Base-by-base conservation (phyloP, 2,329 filamentous ascomycete species). In the Colletotrichum sp. region DNA sequence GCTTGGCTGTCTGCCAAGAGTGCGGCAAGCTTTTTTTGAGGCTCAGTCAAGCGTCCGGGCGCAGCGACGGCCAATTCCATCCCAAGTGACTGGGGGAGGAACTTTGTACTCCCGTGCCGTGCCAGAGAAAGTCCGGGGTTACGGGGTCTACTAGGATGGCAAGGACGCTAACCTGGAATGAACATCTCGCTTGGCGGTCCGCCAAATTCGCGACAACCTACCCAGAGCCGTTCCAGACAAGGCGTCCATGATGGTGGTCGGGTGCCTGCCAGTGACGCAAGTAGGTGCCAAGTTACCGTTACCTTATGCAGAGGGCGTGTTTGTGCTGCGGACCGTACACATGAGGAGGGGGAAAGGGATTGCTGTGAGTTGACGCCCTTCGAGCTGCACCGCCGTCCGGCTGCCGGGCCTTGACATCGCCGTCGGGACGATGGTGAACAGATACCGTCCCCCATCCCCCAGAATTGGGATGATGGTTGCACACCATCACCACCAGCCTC, bases 1-100 rank as follows among this genome's bases (percentile, higher is more conserved):
- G 30, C 70, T 71, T 71, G 48, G 70, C 61, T 43, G 26, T 16
- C 32, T 71, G 68, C 60, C 68, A 70, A 70, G 68, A 32, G 56
- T 15, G 21, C 21, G 43, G 58, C 26, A 65, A 71, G 68, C 38
- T 56, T 55, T n/a, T 34, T 34, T 43, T 56, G 21, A 65, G 60
- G 26, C 68, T 58, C 65, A 67, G 65, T 30, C 21, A 26, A 64
- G 18, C 12, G 26, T 38, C 32, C 21, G 30, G 30, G n/a, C 60
- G 18, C 24, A 38, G 28, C 56, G 10, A 48, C 38, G 18, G 18
- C 38, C 38, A 52, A 52, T 52, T 52, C 43, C 24, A 24, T 24
- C 24, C 43, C 43, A 52, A 6, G 58, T 15, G 60, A 28, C 13
- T 16, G 32, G 60, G 16, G 26, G 55, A 58, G 55, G 62, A 67